A percentile compares a stretch with the other conserved stretches of the same genome.
phyloP scores from a whole-genome alignment of 306 rosid species.

The Castanospermum australe region DNA sequence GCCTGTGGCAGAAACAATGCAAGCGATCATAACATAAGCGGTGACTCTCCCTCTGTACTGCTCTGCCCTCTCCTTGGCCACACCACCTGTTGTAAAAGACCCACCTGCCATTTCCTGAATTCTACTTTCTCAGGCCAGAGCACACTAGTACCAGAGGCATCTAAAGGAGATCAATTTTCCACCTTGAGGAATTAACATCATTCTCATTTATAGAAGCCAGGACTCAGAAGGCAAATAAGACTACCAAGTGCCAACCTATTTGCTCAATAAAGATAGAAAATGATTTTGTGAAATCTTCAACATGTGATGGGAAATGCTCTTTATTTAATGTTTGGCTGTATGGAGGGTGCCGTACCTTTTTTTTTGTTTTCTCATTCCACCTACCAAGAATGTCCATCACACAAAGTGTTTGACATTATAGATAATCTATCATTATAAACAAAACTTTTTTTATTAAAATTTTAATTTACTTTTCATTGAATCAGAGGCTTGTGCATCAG shows the following conservation, averaged over 20 bases:
- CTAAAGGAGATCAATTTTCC: not conserved
- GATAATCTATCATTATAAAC: too few relatives aligned
- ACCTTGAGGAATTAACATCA: not conserved
- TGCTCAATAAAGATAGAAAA: not conserved
- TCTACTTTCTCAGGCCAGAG: not conserved
- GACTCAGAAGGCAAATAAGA: not conserved
- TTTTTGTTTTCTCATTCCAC: too few relatives aligned
- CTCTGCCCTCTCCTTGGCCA: constrained; percentile 68
- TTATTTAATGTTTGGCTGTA: not conserved
- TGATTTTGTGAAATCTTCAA: not conserved
- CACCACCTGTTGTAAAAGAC: constrained; percentile 44
- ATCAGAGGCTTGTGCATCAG: too few relatives aligned
- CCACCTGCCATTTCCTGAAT: constrained; percentile 72
- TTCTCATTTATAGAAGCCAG: not conserved
- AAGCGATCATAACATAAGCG: constrained; percentile 61
- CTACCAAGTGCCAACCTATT: not conserved
- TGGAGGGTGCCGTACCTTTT: too few relatives aligned
- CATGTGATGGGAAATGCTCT: not conserved
- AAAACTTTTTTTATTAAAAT: too few relatives aligned
- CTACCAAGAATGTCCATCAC: too few relatives aligned
- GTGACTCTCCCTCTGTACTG: constrained; percentile 76
- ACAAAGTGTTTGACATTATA: too few relatives aligned
- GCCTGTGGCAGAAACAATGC: constrained; percentile 81
- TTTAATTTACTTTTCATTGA: too few relatives aligned
- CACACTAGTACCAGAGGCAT: not conserved